Evolutionary conservation across 352 stramenopile genomes (phyloP), one percentile per base, ranked within the genome.

Genomic region (Chrysophaeum taylorii): DNA sequence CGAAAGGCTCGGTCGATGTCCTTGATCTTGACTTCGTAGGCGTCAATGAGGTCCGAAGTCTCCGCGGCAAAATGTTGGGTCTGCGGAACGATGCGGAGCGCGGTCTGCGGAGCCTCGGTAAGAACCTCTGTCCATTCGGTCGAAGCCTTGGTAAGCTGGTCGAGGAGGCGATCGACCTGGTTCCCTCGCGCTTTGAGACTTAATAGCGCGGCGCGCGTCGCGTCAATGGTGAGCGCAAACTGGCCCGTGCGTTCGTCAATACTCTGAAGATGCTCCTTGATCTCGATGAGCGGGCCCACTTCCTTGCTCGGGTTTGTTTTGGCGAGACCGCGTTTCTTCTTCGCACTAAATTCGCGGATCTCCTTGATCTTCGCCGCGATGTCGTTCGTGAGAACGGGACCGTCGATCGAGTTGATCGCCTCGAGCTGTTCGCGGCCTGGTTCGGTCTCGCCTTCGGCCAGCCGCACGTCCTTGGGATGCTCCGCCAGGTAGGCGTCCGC

Each of bases 11-110:
- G 0, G 35, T 69, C 31, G 25, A 67, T 50, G 0, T 50, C n/a
- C 33, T 79, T 76, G 48, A 78, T 67, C 63, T 84, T 83, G 42
- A 76, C 74, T 64, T 85, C 76, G 75, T 98, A 98, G 16, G 78
- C 80, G 41, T 92, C 75, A 61, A 98, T 92, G 68, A 94, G 91
- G 54, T 93, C 90, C 70, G 96, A 82, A 0, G 90, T 97, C 77
- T 96, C 87, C 36, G 81, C 69, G 39, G 76, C 79, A 80, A 81
- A 88, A 45, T 80, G 73, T 64, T 82, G 75, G 25, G 82, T 84
- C 18, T 85, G 66, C 35, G 82, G 79, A 37, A 79, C 76, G 53
- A 89, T 85, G n/a, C 63, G 71, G 25, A 77, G 74, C 39, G 76
- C 62, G 53, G 80, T 88, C 60, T 72, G 45, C 42, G 82, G 82